These are phyloP conservation scores for Talaromyces sp. DNA, from an alignment of 2,329 filamentous ascomycete genomes.

Conservation along the genomic window DNA sequence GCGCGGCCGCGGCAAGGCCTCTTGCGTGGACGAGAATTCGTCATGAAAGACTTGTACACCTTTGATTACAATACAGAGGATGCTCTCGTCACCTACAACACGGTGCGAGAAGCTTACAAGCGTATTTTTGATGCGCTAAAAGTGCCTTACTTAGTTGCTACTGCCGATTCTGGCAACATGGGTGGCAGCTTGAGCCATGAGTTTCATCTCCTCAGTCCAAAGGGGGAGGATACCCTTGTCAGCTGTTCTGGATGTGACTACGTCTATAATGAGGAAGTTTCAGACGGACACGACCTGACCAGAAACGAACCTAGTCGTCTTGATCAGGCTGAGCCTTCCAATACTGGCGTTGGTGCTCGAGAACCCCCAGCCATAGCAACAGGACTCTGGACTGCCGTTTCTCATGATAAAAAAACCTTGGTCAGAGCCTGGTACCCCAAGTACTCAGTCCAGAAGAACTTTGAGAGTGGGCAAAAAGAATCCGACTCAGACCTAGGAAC, in stretches of 20 bases:
- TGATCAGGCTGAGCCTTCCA: slow-evolving; percentile 18
- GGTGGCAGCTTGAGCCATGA: slow-evolving; percentile 91
- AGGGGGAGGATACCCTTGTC: slow-evolving; percentile 82
- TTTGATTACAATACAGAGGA: slow-evolving; percentile 67
- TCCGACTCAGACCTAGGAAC: slow-evolving; percentile 7
- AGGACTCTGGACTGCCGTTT: slow-evolving; percentile 37
- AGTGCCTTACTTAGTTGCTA: slow-evolving; percentile 76
- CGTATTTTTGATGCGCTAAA: slow-evolving; percentile 77
- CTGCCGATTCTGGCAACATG: slow-evolving; percentile 94
- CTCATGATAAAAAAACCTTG: slow-evolving; percentile 59
- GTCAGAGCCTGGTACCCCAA: slow-evolving; percentile 66
- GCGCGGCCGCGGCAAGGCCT: slow-evolving; percentile 82
- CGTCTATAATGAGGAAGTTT: slow-evolving; percentile 84
- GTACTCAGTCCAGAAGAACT: slow-evolving; percentile 32
- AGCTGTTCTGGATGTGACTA: slow-evolving; percentile 70
- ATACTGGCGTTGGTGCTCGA: slow-evolving; percentile 18
- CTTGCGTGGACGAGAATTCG: slow-evolving; percentile 81
- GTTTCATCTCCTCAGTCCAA: slow-evolving; percentile 75
- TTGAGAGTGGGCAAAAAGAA: background rate
- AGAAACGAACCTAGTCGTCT: background rate
- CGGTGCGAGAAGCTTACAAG: slow-evolving; percentile 69
- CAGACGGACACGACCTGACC: slow-evolving; percentile 37
- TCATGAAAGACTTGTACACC: slow-evolving; percentile 98
- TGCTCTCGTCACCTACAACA: slow-evolving; percentile 76
- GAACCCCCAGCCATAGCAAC: slow-evolving; percentile 29